phyloP scores from a whole-genome alignment of 495 filamentous ascomycete species.

The Friedmanniomyces endolithicus region DNA sequence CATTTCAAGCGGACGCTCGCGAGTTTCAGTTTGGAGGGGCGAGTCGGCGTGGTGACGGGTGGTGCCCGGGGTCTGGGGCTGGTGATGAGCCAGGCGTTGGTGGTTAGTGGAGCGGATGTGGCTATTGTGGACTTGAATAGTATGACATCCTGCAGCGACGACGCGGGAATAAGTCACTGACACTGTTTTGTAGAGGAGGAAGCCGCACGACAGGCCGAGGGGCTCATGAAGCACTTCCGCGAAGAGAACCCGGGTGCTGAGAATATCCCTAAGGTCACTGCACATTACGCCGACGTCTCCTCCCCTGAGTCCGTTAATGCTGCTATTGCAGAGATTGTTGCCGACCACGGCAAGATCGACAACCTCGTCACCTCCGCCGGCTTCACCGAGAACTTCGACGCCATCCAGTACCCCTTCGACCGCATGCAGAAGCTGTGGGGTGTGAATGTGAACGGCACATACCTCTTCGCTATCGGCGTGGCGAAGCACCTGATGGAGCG shows the following conservation, averaged over 20 bases:
- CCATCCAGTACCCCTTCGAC: slow-evolving; percentile 75
- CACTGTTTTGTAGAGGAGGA: slow-evolving; percentile 51
- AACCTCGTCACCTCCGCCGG: slow-evolving; percentile 89
- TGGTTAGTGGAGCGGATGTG: slow-evolving; percentile 74
- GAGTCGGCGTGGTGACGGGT: slow-evolving; percentile 69
- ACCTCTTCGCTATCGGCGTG: slow-evolving; percentile 70
- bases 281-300: slow-evolving; percentile 81
- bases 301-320: slow-evolving; percentile 59
- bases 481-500: slow-evolving; percentile 83
- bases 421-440: slow-evolving; percentile 84
- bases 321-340: slow-evolving; percentile 56
- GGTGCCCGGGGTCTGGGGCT: slow-evolving; percentile 76
- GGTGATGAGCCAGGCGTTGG: slow-evolving; percentile 82
- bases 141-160: slow-evolving; percentile 29
- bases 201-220: slow-evolving; percentile 59
- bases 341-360: slow-evolving; percentile 69
- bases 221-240: slow-evolving; percentile 58
- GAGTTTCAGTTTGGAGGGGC: slow-evolving; percentile 67
- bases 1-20: slow-evolving; percentile 60
- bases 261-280: slow-evolving; percentile 65
- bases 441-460: slow-evolving; percentile 91
- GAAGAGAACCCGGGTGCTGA: slow-evolving; percentile 66
- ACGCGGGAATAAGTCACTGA: background rate
- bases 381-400: slow-evolving; percentile 91
- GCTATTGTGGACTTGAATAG: slow-evolving; percentile 90